Percentiles rank a stretch among this genome's conserved stretches.
Conservation (phyloP, 2,329 filamentous ascomycete species). For the Aspergillus fructus region DNA sequence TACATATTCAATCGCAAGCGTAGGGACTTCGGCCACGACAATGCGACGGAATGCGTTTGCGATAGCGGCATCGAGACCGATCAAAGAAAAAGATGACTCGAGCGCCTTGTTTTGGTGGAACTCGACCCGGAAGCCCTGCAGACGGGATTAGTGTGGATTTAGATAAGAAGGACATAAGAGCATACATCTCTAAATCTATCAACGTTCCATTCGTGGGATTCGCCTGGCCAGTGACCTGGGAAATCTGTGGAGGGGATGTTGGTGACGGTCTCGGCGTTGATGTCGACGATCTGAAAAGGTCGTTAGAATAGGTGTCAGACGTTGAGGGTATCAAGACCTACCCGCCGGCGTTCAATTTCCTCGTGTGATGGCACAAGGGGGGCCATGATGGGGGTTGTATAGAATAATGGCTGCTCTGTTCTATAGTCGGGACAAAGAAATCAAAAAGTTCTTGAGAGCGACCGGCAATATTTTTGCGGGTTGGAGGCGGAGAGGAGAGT, state of each 20-base stretch:
- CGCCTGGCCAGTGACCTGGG: conserved; percentile 84
- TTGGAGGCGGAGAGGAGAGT: conserved; percentile 24
- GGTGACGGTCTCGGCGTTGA: conserved; percentile 87
- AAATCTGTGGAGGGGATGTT: conserved; percentile 89
- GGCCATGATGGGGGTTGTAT: conserved; percentile 35
- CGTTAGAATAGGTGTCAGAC: conserved; percentile 15
- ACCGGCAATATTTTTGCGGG: conserved; percentile 28
- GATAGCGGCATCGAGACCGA: conserved; percentile 87
- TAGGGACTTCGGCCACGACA: conserved; percentile 89
- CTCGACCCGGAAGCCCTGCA: conserved; percentile 66
- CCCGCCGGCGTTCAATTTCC: conserved; percentile 45
- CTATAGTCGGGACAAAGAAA: conserved; percentile 20
- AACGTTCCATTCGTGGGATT: conserved; percentile 78
- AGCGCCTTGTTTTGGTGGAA: conserved; percentile 81
- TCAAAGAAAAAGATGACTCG: conserved; percentile 83
- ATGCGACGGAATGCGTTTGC: conserved; percentile 98
- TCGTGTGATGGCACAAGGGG: conserved; percentile 43
- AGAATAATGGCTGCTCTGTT: conserved; percentile 15
- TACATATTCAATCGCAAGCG: conserved; percentile 88
- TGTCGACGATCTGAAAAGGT: conserved; percentile 68
- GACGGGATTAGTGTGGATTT: not conserved
- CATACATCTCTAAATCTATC: conserved; percentile 65
- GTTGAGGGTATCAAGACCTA: conserved; percentile 24
- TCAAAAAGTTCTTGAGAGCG: conserved; percentile 34
- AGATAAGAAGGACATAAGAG: not conserved